Base-by-base conservation (phyloP, 1,284 basidiomycete genomes). In the Malassezia dermatis region DNA sequence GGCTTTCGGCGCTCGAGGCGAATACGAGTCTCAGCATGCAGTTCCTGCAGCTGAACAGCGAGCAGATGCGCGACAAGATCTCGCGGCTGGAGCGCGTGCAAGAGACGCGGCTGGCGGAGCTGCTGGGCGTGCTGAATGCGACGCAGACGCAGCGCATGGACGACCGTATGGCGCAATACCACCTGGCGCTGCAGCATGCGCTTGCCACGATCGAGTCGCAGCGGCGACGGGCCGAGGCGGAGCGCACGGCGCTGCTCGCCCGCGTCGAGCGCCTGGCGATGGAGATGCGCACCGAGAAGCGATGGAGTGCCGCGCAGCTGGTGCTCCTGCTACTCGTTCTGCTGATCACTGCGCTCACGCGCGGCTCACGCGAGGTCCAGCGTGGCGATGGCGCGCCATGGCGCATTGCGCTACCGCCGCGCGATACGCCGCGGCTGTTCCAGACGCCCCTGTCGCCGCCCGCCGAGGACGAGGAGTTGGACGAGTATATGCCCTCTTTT, bases 41-140 rank as follows among this genome's bases (percentile, higher is more conserved):
- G 17, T 98, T 94, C 73, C 84, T 94, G 23, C 89, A 93, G 67
- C 89, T 93, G 69, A 91, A 94, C 72, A 86, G 85, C 0, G 78
- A 81, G 19, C 82, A 83, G 31, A 80, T 94, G 31, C 80, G 88
- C 6, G 84, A 86, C 39, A 81, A 88, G 34, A 78, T 96, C 23
- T 80, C 80, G 47, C 78, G 85, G 34, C 77, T 93, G n/a, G 84
- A 85, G 54, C 61, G 64, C 31, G 64, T 69, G 12, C 76, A 71
- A 32, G 75, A 74, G 35, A 31, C 42, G 12, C 57, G 64, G 34
- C 70, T 76, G 46, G 70, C 87, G 86, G 74, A 69, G 86, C 93
- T 71, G 81, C 89, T 42, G 86, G 76, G 62, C 65, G 72, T 44
- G 59, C 63, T 55, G 71, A 80, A 65, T 67, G 71, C 51, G 65